These are phyloP conservation scores for Russula sp. DNA, from an alignment of 768 basidiomycete genomes.

Conservation along the genomic window DNA sequence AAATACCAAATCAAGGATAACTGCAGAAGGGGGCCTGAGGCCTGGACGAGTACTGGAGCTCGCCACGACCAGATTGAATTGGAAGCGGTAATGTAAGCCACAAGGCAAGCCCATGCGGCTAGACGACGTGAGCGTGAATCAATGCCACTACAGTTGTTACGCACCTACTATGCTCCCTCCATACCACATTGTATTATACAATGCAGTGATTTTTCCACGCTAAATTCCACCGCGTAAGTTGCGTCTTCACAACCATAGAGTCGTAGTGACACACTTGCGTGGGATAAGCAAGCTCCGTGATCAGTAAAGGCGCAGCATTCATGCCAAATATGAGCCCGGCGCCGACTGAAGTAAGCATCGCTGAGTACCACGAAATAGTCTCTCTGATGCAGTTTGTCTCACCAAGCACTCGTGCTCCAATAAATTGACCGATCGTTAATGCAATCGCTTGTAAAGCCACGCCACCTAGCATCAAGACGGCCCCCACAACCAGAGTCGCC, in stretches of 20 bases:
- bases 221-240: slow-evolving; percentile 27
- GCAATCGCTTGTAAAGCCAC: slow-evolving; percentile 49
- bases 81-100: slow-evolving; percentile 30
- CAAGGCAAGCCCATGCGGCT: slow-evolving; percentile 44
- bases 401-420: slow-evolving; percentile 51
- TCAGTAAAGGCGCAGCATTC: slow-evolving; percentile 55
- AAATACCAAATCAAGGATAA: slow-evolving; percentile 45
- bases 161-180: slow-evolving; percentile 55
- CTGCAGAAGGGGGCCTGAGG: slow-evolving; percentile 49
- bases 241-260: not conserved
- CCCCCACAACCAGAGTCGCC: slow-evolving; percentile 50
- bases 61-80: slow-evolving; percentile 54
- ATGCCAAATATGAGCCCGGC: slow-evolving; percentile 54
- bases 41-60: slow-evolving; percentile 57
- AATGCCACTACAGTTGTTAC: slow-evolving; percentile 28
- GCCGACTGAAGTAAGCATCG: slow-evolving; percentile 40
- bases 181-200: slow-evolving; percentile 74
- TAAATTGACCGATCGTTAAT: slow-evolving; percentile 42
- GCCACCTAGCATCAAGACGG: slow-evolving; percentile 56
- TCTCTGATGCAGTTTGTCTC: slow-evolving; percentile 21
- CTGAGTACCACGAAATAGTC: not conserved
- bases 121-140: not conserved
- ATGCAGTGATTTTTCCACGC: slow-evolving; percentile 49
- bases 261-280: slow-evolving; percentile 42
- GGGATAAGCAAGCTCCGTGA: slow-evolving; percentile 63